Evolutionary conservation across 768 basidiomycete species (phyloP).

Genomic region (Calocybe gangraenosa): DNA sequence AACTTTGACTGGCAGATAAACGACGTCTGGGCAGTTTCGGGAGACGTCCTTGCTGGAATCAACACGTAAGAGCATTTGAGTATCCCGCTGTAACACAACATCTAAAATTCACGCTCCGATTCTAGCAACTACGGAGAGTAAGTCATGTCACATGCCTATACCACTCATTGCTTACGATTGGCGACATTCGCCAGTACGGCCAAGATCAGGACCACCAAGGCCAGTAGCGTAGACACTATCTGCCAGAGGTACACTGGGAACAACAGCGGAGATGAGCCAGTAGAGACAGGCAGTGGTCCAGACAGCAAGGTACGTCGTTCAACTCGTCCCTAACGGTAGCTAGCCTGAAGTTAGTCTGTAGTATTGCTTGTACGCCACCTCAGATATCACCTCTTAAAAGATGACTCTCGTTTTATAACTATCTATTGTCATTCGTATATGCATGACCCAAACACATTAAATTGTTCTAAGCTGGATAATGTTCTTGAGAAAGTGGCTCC

Average conservation of each 20-base stretch:
- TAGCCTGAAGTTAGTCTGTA: background rate
- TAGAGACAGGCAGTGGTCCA: constrained; percentile 25
- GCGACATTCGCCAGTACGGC: constrained; percentile 21
- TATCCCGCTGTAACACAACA: background rate
- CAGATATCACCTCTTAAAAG: constrained; percentile 22
- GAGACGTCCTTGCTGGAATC: constrained; percentile 26
- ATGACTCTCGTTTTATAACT: too few relatives aligned
- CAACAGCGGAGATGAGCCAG: constrained; percentile 26
- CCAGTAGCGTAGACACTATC: constrained; percentile 25
- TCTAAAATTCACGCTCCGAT: background rate
- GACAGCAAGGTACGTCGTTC: constrained; percentile 24
- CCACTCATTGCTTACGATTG: background rate
- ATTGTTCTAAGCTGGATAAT: too few relatives aligned
- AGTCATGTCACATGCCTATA: too few relatives aligned
- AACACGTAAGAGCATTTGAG: constrained; percentile 23
- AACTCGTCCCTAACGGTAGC: background rate
- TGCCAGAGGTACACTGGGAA: constrained; percentile 29
- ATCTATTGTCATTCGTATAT: too few relatives aligned
- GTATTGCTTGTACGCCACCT: constrained; percentile 25
- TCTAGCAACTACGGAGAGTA: constrained; percentile 34
- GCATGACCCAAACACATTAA: too few relatives aligned
- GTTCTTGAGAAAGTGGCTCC: too few relatives aligned
- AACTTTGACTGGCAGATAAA: constrained; percentile 19
- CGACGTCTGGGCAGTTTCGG: constrained; percentile 29
- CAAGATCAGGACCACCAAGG: constrained; percentile 28